Percentiles rank a stretch among this genome's conserved stretches.
Evolutionary conservation across 2,329 filamentous ascomycete species (phyloP).

Genomic region (Colletotrichum sp.): DNA sequence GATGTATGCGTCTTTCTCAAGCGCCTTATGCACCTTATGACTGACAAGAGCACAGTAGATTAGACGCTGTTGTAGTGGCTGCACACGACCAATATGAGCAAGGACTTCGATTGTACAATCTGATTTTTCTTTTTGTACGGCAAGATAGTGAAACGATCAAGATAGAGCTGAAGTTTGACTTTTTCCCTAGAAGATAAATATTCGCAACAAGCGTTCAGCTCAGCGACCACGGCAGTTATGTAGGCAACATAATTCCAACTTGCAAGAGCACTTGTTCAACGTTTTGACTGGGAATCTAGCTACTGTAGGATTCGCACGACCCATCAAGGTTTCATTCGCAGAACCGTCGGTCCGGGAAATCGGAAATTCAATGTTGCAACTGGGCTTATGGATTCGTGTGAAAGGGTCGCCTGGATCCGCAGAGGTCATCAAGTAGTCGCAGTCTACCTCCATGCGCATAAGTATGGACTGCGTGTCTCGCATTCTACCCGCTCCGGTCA

Average conservation of each 20-base stretch:
- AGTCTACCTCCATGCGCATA: not conserved
- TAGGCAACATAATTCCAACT: accelerated
- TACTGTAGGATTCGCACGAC: not conserved
- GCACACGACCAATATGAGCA: not conserved
- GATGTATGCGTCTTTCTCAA: not conserved
- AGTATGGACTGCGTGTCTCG: not conserved
- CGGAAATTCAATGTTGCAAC: not conserved
- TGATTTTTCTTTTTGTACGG: not conserved
- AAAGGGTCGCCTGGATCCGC: not conserved
- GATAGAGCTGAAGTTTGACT: not conserved
- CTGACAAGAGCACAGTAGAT: not conserved
- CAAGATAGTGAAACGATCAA: not conserved
- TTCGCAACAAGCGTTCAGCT: not conserved
- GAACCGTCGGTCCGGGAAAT: not conserved
- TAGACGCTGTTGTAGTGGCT: not conserved
- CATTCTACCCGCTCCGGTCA: not conserved
- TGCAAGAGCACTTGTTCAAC: not conserved
- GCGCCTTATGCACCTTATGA: not conserved
- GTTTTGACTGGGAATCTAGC: not conserved
- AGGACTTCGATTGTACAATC: not conserved
- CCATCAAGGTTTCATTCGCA: not conserved
- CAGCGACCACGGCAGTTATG: not conserved
- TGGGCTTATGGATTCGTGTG: not conserved
- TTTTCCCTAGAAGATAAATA: not conserved
- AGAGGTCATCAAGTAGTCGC: not conserved